phyloP scores from a whole-genome alignment of 2,329 filamentous ascomycete genomes.

The Xylaria multiplex region DNA sequence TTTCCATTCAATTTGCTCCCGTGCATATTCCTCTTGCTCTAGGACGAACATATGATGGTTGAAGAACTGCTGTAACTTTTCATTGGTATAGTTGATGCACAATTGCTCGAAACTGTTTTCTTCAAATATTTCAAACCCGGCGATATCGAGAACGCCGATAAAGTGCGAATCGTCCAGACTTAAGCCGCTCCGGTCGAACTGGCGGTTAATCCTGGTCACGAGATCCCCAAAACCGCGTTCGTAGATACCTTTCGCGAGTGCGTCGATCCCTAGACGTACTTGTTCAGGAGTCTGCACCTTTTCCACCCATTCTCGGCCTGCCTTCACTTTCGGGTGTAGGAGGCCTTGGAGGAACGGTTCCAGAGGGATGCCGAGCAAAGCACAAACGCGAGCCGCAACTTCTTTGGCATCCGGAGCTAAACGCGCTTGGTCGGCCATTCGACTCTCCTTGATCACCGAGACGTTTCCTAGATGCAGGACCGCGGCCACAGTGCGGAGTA shows the following conservation, averaged over 20 bases:
- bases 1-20: conserved; percentile 99
- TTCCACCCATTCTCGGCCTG: conserved; percentile 96
- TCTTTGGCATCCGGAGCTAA: conserved; percentile 78
- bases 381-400: conserved; percentile 81
- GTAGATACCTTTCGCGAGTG: conserved; percentile 95
- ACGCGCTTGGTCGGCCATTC: conserved; percentile 89
- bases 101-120: conserved; percentile 98
- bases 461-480: conserved; percentile 96
- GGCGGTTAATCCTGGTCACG: conserved; percentile 88
- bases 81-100: conserved; percentile 99
- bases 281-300: conserved; percentile 98
- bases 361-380: conserved; percentile 82
- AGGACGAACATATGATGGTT: conserved; percentile 99
- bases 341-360: conserved; percentile 90
- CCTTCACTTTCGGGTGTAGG: conserved; percentile 92
- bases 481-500: conserved; percentile 87
- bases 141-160: conserved; percentile 98
- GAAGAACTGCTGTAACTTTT: conserved; percentile 99
- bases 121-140: conserved; percentile 98
- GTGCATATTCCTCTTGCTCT: conserved; percentile 96
- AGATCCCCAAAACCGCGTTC: conserved; percentile 95
- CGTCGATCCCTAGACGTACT: conserved; percentile 88
- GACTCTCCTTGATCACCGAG: conserved; percentile 86
- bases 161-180: conserved; percentile 90
- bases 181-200: conserved; percentile 86